A percentile compares a stretch with the other conserved stretches of the same genome.
These are phyloP conservation scores for Neolentinus lepideus DNA, from an alignment of 1,284 basidiomycete species.

Conservation along the genomic window DNA sequence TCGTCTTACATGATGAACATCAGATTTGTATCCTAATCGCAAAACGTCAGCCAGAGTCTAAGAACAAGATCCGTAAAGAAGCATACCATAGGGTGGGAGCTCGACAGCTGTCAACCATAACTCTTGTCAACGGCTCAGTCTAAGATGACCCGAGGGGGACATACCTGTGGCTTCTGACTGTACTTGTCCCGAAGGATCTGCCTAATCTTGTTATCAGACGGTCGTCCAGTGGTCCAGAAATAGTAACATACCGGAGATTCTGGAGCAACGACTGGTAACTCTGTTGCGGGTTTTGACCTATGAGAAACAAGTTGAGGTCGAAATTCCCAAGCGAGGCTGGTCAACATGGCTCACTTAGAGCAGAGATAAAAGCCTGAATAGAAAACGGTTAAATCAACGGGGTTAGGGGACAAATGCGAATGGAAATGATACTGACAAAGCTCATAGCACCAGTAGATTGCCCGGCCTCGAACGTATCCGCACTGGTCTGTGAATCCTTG, in stretches of 20 bases:
- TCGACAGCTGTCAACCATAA: slow-evolving; percentile 42
- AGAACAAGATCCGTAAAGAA: background rate
- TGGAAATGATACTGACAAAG: slow-evolving; percentile 35
- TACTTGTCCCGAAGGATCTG: slow-evolving; percentile 60
- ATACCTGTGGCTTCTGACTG: slow-evolving; percentile 68
- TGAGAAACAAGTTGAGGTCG: background rate
- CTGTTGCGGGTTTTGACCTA: slow-evolving; percentile 61
- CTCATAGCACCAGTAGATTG: slow-evolving; percentile 86
- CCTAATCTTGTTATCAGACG: slow-evolving; percentile 21
- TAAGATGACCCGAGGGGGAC: background rate
- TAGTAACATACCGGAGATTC: slow-evolving; percentile 46
- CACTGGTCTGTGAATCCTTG: slow-evolving; percentile 90
- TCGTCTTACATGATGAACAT: slow-evolving; percentile 33
- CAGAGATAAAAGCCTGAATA: slow-evolving; percentile 65
- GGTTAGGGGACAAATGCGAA: background rate
- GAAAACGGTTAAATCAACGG: background rate
- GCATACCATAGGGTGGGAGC: slow-evolving; percentile 72
- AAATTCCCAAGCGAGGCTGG: background rate
- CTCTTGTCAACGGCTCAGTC: background rate
- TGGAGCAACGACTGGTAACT: slow-evolving; percentile 78
- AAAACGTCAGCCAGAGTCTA: slow-evolving; percentile 3
- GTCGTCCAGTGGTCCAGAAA: background rate
- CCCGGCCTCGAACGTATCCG: slow-evolving; percentile 83
- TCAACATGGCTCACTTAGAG: slow-evolving; percentile 37
- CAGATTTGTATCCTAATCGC: slow-evolving; percentile 42